Conservation (phyloP, 2,329 filamentous ascomycete genomes). For the Gnomoniopsis sp. region DNA sequence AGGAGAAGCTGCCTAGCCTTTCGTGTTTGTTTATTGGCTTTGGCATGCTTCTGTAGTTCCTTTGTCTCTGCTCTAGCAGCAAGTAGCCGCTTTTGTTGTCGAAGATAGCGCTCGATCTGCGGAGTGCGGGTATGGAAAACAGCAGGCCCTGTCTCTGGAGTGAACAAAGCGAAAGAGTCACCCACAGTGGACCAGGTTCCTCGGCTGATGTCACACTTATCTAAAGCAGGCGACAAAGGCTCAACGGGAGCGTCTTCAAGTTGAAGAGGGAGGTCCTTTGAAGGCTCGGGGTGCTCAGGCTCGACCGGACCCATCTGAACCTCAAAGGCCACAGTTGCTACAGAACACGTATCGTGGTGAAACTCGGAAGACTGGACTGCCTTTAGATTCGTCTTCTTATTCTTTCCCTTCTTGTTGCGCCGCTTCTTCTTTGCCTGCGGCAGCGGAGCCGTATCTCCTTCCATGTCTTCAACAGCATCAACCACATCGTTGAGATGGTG, state of each 20-base stretch:
- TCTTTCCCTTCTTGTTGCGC: background rate
- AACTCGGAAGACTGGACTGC: background rate
- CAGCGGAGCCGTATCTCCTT: background rate
- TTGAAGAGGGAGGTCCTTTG: background rate
- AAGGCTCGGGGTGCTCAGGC: background rate
- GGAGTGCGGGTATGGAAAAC: background rate
- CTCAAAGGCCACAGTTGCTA: background rate
- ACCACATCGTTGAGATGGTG: background rate
- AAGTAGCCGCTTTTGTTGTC: conserved; percentile 5
- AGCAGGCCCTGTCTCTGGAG: background rate
- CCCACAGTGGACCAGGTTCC: background rate
- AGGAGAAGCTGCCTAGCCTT: conserved; percentile 10
- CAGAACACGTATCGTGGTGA: background rate
- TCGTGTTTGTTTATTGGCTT: conserved; percentile 1
- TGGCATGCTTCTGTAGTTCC: background rate
- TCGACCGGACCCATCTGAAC: background rate
- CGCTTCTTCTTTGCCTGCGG: conserved; percentile 1
- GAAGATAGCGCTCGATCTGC: background rate
- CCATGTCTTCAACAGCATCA: too few species aligned
- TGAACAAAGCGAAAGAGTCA: background rate
- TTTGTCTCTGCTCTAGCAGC: background rate
- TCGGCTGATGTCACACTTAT: background rate
- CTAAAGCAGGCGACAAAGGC: background rate
- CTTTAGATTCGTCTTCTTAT: background rate
- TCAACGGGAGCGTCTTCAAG: background rate